Evolutionary conservation across 208 protist species (phyloP).

Genomic region (Wallacemonas rigidus): DNA sequence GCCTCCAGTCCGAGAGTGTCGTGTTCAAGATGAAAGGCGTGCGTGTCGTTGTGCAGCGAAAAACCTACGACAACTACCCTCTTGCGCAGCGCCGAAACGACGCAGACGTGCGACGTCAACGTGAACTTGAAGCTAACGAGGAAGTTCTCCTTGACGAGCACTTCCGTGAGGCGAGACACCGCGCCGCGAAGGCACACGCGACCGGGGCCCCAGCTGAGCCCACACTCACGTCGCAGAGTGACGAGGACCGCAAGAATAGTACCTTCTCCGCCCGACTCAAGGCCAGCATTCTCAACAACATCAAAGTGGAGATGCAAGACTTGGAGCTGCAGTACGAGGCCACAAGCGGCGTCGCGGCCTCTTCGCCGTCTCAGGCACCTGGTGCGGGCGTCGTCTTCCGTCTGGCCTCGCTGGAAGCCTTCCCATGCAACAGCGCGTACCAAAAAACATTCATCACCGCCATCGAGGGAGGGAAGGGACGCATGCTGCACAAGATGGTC

Average conservation of each 20-base stretch:
- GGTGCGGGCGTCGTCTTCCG: neutral
- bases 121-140: constrained; percentile 54
- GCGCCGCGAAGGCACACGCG: neutral
- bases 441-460: constrained; percentile 19
- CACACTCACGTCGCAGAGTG: neutral
- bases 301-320: constrained; percentile 59
- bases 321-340: constrained; percentile 58
- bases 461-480: constrained; percentile 37
- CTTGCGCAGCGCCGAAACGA: constrained; percentile 47
- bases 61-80: constrained; percentile 51
- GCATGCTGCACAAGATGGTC: constrained; percentile 59
- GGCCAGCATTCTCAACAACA: constrained; percentile 78
- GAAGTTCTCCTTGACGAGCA: constrained; percentile 33
- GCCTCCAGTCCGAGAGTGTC: constrained; percentile 71
- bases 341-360: neutral
- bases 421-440: constrained; percentile 47
- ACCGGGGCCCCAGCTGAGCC: neutral
- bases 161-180: constrained; percentile 15
- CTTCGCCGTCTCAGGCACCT: neutral
- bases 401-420: constrained; percentile 25
- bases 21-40: constrained; percentile 60
- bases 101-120: constrained; percentile 41
- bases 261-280: constrained; percentile 80
- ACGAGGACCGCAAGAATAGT: constrained; percentile 27
- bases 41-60: constrained; percentile 55